Evolutionary conservation across 1,139 yeast genomes (phyloP).

Genomic region (Saccharomycopsis hybrid): DNA sequence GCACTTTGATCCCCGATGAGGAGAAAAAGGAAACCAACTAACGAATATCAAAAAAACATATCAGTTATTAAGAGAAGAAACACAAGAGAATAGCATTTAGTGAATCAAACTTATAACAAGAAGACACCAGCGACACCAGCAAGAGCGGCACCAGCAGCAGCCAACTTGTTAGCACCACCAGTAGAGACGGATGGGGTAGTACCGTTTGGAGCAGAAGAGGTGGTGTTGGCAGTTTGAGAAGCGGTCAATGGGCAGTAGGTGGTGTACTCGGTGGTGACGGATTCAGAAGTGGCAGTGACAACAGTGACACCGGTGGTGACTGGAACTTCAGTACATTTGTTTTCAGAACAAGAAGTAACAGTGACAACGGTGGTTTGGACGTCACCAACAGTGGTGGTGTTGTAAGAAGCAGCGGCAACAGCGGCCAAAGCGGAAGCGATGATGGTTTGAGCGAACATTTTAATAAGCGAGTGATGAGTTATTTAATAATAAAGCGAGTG

Average conservation of each 20-base stretch:
- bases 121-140: slow-evolving; percentile 21
- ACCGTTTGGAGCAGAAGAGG: slow-evolving; percentile 23
- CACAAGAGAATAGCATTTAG: no score
- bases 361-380: slow-evolving; percentile 40
- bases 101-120: slow-evolving; percentile 20
- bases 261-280: slow-evolving; percentile 20
- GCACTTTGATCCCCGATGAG: no score
- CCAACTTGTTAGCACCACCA: slow-evolving; percentile 22
- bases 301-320: slow-evolving; percentile 40
- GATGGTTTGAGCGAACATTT: slow-evolving; percentile 13
- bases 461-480: no score
- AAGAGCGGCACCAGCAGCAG: slow-evolving; percentile 21
- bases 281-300: slow-evolving; percentile 31
- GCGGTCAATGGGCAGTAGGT: slow-evolving; percentile 22
- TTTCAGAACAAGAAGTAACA: slow-evolving; percentile 33
- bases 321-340: slow-evolving; percentile 28
- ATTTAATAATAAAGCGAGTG: slow-evolving; percentile 6
- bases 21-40: no score
- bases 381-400: slow-evolving; percentile 8
- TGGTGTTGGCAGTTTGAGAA: slow-evolving; percentile 19
- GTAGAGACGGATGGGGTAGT: not conserved
- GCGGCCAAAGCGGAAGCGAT: slow-evolving; percentile 15
- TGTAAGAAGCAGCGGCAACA: slow-evolving; percentile 14
- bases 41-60: no score
- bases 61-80: no score